Evolutionary conservation across 2,329 filamentous ascomycete genomes (phyloP).

Genomic region (Balansia obtecta): DNA sequence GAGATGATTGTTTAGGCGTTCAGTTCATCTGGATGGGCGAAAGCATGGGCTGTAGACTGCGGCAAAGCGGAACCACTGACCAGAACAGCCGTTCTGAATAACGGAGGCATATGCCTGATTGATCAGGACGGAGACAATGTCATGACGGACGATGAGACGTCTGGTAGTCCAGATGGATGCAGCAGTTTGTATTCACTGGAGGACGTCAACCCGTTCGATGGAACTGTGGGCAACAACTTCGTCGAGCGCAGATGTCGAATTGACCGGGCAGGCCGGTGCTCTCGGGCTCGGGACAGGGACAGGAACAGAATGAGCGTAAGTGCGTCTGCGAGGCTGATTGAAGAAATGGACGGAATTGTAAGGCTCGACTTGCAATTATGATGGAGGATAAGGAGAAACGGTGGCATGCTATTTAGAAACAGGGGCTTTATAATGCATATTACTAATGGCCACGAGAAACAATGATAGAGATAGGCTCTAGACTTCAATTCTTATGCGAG

Average conservation of each 20-base stretch:
- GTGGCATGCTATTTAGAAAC: not conserved
- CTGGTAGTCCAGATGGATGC: not conserved
- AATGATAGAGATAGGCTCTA: not conserved
- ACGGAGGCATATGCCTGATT: slow-evolving; percentile 20
- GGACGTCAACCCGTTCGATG: slow-evolving; percentile 7
- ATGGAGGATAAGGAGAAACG: not conserved
- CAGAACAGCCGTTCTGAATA: slow-evolving; percentile 14
- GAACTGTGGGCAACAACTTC: slow-evolving; percentile 6
- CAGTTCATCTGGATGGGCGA: slow-evolving; percentile 20
- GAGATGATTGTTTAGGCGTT: slow-evolving; percentile 24
- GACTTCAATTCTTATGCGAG: not conserved
- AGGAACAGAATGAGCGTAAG: slow-evolving; percentile 12
- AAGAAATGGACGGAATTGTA: slow-evolving; percentile 23
- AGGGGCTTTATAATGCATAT: not conserved
- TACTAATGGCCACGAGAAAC: no score
- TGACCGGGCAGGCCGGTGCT: slow-evolving; percentile 6
- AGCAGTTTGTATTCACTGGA: not conserved
- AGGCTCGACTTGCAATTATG: slow-evolving; percentile 26
- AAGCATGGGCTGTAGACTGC: slow-evolving; percentile 19
- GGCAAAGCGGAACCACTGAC: slow-evolving; percentile 11
- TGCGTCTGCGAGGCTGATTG: slow-evolving; percentile 19
- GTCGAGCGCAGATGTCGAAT: slow-evolving; percentile 4
- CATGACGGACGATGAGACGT: slow-evolving; percentile 13
- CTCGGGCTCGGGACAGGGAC: slow-evolving; percentile 4
- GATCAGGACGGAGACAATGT: slow-evolving; percentile 19